phyloP scores from a whole-genome alignment of 2,329 filamentous ascomycete genomes.

The Penicillium crustosum region DNA sequence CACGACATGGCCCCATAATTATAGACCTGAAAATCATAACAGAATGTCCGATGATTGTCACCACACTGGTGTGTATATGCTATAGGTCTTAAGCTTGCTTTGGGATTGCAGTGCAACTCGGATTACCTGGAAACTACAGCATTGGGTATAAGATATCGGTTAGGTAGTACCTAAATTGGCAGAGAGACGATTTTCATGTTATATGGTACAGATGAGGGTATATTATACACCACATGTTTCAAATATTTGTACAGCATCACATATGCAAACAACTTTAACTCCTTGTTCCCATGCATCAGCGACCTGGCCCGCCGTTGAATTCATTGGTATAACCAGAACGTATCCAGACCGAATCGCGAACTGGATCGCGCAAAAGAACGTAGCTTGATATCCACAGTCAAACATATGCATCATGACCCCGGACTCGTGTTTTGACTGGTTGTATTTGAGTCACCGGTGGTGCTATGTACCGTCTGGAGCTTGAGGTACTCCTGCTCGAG shows the following conservation, averaged over 20 bases:
- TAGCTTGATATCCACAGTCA: not conserved
- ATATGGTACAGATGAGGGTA: slow-evolving; percentile 8
- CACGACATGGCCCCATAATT: not conserved
- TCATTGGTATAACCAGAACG: not conserved
- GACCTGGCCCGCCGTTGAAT: not conserved
- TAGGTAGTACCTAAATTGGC: not conserved
- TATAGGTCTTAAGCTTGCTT: not conserved
- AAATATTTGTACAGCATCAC: slow-evolving; percentile 12
- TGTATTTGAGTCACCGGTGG: slow-evolving; percentile 28
- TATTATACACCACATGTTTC: not conserved
- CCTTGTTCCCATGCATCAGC: slow-evolving; percentile 7
- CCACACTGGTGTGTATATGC: not conserved
- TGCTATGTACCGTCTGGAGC: slow-evolving; percentile 72
- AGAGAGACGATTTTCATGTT: slow-evolving; percentile 7
- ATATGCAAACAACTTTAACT: slow-evolving; percentile 3
- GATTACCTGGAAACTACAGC: not conserved
- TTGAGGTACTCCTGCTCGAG: slow-evolving; percentile 90
- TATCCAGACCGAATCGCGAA: not conserved
- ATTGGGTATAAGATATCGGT: not conserved
- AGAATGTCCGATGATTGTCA: not conserved
- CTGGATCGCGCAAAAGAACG: not conserved
- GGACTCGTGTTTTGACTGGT: slow-evolving; percentile 21
- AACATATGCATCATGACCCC: slow-evolving; percentile 21
- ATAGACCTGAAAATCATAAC: not conserved
- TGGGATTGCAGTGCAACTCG: not conserved